Evolutionary conservation across 805 yeast genomes (phyloP).

Genomic region (Crinitomyces ghanaensis): DNA sequence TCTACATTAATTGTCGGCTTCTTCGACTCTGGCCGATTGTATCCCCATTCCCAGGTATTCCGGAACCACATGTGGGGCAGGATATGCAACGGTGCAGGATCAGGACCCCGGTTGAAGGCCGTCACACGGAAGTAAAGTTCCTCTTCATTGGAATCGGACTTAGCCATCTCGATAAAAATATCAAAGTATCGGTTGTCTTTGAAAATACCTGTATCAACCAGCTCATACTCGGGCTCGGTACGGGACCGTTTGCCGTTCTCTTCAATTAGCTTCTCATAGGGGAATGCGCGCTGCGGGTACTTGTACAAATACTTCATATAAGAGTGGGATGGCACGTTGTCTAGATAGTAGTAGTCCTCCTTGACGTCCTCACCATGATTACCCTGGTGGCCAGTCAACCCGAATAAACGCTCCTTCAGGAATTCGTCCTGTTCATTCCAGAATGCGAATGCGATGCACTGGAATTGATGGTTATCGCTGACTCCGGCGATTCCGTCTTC

Average conservation of each 20-base stretch:
- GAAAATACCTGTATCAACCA: slow-evolving; percentile 62
- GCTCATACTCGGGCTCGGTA: slow-evolving; percentile 64
- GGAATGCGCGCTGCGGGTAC: slow-evolving; percentile 80
- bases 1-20: slow-evolving; percentile 22
- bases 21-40: slow-evolving; percentile 27
- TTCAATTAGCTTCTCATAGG: slow-evolving; percentile 61
- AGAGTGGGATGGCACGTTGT: slow-evolving; percentile 87
- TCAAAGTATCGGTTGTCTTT: slow-evolving; percentile 70
- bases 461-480: slow-evolving; percentile 67
- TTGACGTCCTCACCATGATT: slow-evolving; percentile 96
- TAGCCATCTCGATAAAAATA: slow-evolving; percentile 82
- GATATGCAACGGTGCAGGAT: slow-evolving; percentile 80
- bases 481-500: slow-evolving; percentile 93
- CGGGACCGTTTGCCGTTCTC: slow-evolving; percentile 58
- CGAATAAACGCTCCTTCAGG: slow-evolving; percentile 76
- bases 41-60: slow-evolving; percentile 92
- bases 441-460: slow-evolving; percentile 69
- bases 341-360: slow-evolving; percentile 53
- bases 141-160: slow-evolving; percentile 68
- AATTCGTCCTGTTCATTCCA: slow-evolving; percentile 87
- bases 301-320: slow-evolving; percentile 86
- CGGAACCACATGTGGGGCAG: slow-evolving; percentile 76
- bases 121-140: slow-evolving; percentile 75
- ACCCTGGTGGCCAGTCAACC: slow-evolving; percentile 86
- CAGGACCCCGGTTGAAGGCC: slow-evolving; percentile 72